Conservation (phyloP, 1,284 basidiomycete species). For the Paramarasmius palmivorus region DNA sequence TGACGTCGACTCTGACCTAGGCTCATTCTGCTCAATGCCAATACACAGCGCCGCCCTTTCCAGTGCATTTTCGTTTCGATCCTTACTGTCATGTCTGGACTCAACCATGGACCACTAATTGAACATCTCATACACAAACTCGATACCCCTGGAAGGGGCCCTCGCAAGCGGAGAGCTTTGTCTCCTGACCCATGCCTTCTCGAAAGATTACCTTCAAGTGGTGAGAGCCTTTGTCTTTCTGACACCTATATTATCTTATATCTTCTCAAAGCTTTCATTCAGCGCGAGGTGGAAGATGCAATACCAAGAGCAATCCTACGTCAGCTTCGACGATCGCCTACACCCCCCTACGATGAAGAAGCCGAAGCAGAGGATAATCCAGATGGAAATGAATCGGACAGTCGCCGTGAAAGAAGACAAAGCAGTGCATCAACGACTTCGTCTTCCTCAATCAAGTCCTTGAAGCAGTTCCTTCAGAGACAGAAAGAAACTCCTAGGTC, state of each 20-base stretch:
- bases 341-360: conserved; percentile 29
- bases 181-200: conserved; percentile 60
- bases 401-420: conserved; percentile 3
- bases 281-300: conserved; percentile 61
- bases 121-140: conserved; percentile 35
- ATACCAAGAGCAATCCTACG: conserved; percentile 54
- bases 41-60: conserved; percentile 28
- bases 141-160: conserved; percentile 20
- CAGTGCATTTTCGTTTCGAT: background rate
- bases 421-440: conserved; percentile 7
- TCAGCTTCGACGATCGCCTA: conserved; percentile 45
- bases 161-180: conserved; percentile 34
- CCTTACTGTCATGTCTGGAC: background rate
- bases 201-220: conserved; percentile 62
- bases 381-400: conserved; percentile 21
- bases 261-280: conserved; percentile 54
- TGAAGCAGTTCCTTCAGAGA: conserved; percentile 14
- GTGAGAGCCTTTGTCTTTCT: conserved; percentile 36
- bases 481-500: conserved; percentile 13
- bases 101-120: conserved; percentile 58
- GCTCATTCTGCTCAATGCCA: background rate
- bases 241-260: conserved; percentile 16
- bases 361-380: conserved; percentile 14
- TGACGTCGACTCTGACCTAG: background rate
- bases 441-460: conserved; percentile 1